phyloP scores from a whole-genome alignment of 495 filamentous ascomycete genomes.

The Hypoxylon fragiforme region DNA sequence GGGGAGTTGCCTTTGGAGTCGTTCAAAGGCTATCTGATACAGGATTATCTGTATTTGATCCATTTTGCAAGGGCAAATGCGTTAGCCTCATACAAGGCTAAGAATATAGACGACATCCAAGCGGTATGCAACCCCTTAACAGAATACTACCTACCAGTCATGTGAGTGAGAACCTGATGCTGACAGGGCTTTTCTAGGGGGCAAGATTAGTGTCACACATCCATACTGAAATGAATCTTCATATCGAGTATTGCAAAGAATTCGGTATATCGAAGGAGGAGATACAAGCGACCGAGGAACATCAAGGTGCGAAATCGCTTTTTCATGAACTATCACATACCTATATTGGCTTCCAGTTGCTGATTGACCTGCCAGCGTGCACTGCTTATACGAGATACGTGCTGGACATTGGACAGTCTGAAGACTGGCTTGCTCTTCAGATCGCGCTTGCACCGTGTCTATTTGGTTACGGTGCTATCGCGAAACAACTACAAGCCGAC shows the following conservation, averaged over 20 bases:
- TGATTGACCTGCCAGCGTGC: slow-evolving; percentile 55
- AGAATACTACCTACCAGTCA: no score
- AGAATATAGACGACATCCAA: slow-evolving; percentile 70
- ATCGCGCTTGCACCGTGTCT: slow-evolving; percentile 82
- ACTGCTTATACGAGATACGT: slow-evolving; percentile 81
- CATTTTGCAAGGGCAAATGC: slow-evolving; percentile 87
- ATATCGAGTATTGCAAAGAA: slow-evolving; percentile 74
- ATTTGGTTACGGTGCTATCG: slow-evolving; percentile 82
- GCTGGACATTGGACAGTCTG: slow-evolving; percentile 82
- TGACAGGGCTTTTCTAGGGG: slow-evolving; percentile 48
- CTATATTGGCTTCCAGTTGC: background rate
- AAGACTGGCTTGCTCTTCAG: slow-evolving; percentile 83
- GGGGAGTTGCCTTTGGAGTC: slow-evolving; percentile 70
- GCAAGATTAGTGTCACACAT: slow-evolving; percentile 74
- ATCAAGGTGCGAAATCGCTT: no score
- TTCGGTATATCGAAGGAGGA: slow-evolving; percentile 79
- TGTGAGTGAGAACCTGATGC: background rate
- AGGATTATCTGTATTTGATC: slow-evolving; percentile 88
- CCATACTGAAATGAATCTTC: slow-evolving; percentile 75
- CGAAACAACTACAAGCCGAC: slow-evolving; percentile 63
- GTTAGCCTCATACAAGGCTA: slow-evolving; percentile 80
- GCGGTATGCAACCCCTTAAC: slow-evolving; percentile 58
- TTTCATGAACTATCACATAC: no score
- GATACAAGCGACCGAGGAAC: slow-evolving; percentile 73
- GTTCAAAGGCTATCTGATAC: slow-evolving; percentile 84